These are phyloP conservation scores for Phaeoacremonium minimum DNA, from an alignment of 2,329 filamentous ascomycete genomes.

Conservation along the genomic window DNA sequence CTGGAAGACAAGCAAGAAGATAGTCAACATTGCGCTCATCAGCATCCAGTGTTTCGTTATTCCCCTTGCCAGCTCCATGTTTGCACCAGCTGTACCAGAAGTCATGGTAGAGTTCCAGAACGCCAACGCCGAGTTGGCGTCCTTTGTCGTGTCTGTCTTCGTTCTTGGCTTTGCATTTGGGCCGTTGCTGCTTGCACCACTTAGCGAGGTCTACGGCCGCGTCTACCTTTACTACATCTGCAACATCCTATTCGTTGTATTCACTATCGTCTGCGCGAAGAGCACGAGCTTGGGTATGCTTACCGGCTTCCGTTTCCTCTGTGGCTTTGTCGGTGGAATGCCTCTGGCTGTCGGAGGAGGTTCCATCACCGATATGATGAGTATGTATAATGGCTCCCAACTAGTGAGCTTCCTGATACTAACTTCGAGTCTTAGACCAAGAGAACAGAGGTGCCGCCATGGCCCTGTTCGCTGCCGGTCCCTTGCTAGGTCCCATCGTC, in stretches of 20 bases:
- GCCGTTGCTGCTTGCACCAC: conserved; percentile 6
- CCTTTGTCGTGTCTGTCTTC: conserved; percentile 6
- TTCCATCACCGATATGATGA: conserved; percentile 21
- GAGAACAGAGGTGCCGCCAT: conserved; percentile 44
- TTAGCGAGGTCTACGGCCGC: conserved; percentile 7
- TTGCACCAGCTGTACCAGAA: conserved; percentile 5
- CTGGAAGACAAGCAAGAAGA: conserved; percentile 1
- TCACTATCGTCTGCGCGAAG: conserved; percentile 6
- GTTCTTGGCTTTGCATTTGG: conserved; percentile 6
- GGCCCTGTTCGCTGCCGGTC: conserved; percentile 42
- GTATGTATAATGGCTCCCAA: no score
- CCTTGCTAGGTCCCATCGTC: conserved; percentile 42
- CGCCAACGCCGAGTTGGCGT: conserved; percentile 5
- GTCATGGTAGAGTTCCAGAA: conserved; percentile 5
- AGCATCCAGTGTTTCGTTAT: conserved; percentile 5
- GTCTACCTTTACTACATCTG: conserved; percentile 5
- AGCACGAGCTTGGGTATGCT: conserved; percentile 7
- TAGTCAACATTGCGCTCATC: conserved; percentile 4
- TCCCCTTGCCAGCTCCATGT: conserved; percentile 11
- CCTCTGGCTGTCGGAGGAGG: conserved; percentile 9
- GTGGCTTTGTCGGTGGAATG: conserved; percentile 7
- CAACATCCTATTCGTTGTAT: conserved; percentile 6
- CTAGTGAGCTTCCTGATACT: no score
- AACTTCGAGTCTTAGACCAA: no score
- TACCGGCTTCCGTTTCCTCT: conserved; percentile 3